These are phyloP conservation scores for Linaria vulgaris DNA, from an alignment of 257 asterid genomes.

Conservation along the genomic window DNA sequence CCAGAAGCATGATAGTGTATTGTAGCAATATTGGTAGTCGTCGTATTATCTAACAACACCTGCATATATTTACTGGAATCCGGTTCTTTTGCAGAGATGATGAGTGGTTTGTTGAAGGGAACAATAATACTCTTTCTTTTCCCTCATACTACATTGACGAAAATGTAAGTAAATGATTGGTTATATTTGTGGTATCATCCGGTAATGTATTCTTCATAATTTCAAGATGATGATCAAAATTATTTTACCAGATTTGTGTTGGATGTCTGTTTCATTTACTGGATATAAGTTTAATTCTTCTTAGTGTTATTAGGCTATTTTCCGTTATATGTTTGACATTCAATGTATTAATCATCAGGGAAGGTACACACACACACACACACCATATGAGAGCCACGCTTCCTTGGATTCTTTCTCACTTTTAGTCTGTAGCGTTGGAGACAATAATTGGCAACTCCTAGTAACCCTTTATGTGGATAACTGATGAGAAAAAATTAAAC, in stretches of 20 bases:
- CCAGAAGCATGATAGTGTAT: not conserved
- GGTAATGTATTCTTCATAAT: not conserved
- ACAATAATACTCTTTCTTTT: conserved; percentile 76
- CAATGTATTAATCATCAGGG: conserved; percentile 2
- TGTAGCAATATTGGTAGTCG: not conserved
- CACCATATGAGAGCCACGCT: conserved; percentile 12
- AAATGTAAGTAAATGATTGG: conserved; percentile 63
- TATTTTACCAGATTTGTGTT: conserved; percentile 18
- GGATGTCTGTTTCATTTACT: conserved; percentile 4
- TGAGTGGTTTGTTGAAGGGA: conserved; percentile 89
- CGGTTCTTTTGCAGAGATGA: conserved; percentile 72
- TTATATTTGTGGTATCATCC: conserved; percentile 17
- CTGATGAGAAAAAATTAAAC: conserved; percentile 2
- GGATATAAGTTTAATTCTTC: conserved; percentile 10
- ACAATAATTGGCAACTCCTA: conserved; percentile 14
- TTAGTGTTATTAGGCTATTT: conserved; percentile 9
- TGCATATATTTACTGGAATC: conserved; percentile 22
- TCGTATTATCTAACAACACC: not conserved
- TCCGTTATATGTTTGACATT: conserved; percentile 19
- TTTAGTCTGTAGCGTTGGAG: not conserved
- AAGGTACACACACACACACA: not conserved
- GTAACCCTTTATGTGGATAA: conserved; percentile 17
- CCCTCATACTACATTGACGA: conserved; percentile 98
- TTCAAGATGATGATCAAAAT: conserved; percentile 21
- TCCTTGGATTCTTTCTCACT: conserved; percentile 14